Evolutionary conservation across 352 stramenopile species (phyloP), one percentile per base, ranked within the genome.

Genomic region (Phytopythium aichiense): DNA sequence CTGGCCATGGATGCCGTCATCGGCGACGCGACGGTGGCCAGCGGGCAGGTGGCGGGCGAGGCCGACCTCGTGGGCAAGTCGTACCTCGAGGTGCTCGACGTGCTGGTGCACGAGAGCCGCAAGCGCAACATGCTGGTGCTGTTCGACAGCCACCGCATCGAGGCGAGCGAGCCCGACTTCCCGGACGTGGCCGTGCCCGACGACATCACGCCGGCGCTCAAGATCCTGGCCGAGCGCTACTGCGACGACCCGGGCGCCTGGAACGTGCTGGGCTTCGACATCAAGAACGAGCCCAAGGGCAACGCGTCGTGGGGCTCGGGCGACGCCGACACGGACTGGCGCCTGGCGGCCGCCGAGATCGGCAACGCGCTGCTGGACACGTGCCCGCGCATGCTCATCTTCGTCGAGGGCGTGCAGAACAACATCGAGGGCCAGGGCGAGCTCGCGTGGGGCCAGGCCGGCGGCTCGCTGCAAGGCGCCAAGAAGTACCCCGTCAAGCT

Each of bases 211-310:
- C 76, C 81, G 2, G 81, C 81, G 7, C 53, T 90, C 35, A 38
- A 81, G 58, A 76, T 72, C 50, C 66, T 90, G 6, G 81, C 81
- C 13, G 77, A 69, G 46, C 68, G 81, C 53, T 90, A 90, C 67
- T 90, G 81, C 55, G 56, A 80, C 31, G 80, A 90, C 57, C 70
- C 76, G 0, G 61, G 70, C 15, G 71, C 76, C 6, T 92, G 83
- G 83, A 92, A 92, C 52, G 81, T 92, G 3, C 67, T 92, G 37
- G 83, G 77, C 40, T 72, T 90, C 35, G 81, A 92, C 55, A 75
- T 92, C 63, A 92, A 92, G 66, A 92, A 90, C 68, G 81, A 92
- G 50, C 83, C 83, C 2, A 87, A 88, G 52, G 81, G 81, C 5
- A 84, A 72, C 33, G 77, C 83, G 1, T 81, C 80, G 38, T 92